Conservation (phyloP, 2,329 filamentous ascomycete genomes). For the Aaosphaeria pasadenensis region DNA sequence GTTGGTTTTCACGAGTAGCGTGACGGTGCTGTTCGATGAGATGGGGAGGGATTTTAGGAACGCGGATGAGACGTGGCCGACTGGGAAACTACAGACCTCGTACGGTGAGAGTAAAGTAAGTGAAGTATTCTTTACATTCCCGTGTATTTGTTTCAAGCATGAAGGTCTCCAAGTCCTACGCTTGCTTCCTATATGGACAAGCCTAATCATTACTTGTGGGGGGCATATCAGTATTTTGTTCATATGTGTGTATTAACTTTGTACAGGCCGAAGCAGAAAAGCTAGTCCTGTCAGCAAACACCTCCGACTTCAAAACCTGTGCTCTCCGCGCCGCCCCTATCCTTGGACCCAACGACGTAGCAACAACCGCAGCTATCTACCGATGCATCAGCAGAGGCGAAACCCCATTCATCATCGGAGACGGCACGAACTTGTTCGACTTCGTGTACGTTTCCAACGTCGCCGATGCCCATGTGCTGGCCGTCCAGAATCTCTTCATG, state of each 20-base stretch:
- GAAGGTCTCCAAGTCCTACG: too few relatives aligned
- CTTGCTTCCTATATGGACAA: too few relatives aligned
- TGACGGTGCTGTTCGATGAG: conserved; percentile 84
- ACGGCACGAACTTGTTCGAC: conserved; percentile 68
- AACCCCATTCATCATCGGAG: conserved; percentile 76
- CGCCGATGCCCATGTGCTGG: conserved; percentile 79
- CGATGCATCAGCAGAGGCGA: conserved; percentile 66
- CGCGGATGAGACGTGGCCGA: conserved; percentile 79
- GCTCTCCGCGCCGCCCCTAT: conserved; percentile 84
- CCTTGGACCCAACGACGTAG: conserved; percentile 84
- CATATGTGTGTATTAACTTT: background rate
- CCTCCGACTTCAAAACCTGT: conserved; percentile 66
- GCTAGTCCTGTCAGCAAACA: conserved; percentile 74
- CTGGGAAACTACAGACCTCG: conserved; percentile 68
- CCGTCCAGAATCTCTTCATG: conserved; percentile 67
- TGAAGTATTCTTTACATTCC: background rate
- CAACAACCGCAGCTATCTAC: conserved; percentile 71
- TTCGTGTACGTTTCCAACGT: conserved; percentile 69
- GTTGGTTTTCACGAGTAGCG: conserved; percentile 88
- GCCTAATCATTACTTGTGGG: too few relatives aligned
- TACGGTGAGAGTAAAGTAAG: conserved; percentile 87
- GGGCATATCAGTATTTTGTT: too few relatives aligned
- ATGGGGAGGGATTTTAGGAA: conserved; percentile 70
- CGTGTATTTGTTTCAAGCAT: background rate
- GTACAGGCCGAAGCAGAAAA: conserved; percentile 74